Evolutionary conservation across 768 basidiomycete genomes (phyloP).

Genomic region (Sporobolomyces phaffii): DNA sequence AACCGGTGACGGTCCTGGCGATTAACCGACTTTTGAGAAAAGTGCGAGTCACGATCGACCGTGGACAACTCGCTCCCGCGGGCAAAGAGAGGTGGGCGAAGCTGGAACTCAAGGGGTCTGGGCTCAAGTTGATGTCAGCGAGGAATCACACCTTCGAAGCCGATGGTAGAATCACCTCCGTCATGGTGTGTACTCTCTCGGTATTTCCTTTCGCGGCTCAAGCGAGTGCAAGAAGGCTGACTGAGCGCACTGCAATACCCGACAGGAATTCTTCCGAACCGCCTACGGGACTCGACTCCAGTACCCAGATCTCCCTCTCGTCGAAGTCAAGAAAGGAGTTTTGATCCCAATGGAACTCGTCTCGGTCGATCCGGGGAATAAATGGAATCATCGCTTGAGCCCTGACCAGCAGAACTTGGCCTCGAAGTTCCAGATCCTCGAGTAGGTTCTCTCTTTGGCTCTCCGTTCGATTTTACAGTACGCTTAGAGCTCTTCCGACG

Average conservation of each 20-base stretch:
- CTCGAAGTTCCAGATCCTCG: neutral
- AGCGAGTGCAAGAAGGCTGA: no score
- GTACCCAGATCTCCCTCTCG: slow-evolving; percentile 3
- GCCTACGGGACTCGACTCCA: neutral
- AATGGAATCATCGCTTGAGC: slow-evolving; percentile 1
- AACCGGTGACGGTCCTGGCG: neutral
- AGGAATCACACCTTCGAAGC: neutral
- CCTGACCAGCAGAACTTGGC: slow-evolving; percentile 5
- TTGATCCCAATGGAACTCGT: slow-evolving; percentile 18
- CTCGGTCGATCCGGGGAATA: neutral
- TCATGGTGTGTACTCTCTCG: slow-evolving; percentile 5
- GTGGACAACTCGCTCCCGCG: neutral
- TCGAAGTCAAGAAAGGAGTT: neutral
- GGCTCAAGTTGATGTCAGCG: neutral
- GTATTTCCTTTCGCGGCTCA: neutral
- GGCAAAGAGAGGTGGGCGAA: neutral
- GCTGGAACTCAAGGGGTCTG: neutral
- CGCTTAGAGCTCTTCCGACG: no score
- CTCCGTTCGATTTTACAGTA: no score
- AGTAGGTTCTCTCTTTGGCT: neutral
- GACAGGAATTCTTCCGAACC: neutral
- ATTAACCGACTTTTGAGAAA: slow-evolving; percentile 3
- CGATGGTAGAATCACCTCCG: neutral
- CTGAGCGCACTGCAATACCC: no score
- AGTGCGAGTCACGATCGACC: neutral